Base-by-base conservation (phyloP, 2,329 filamentous ascomycete genomes). In the Colletotrichum higginsianum region DNA sequence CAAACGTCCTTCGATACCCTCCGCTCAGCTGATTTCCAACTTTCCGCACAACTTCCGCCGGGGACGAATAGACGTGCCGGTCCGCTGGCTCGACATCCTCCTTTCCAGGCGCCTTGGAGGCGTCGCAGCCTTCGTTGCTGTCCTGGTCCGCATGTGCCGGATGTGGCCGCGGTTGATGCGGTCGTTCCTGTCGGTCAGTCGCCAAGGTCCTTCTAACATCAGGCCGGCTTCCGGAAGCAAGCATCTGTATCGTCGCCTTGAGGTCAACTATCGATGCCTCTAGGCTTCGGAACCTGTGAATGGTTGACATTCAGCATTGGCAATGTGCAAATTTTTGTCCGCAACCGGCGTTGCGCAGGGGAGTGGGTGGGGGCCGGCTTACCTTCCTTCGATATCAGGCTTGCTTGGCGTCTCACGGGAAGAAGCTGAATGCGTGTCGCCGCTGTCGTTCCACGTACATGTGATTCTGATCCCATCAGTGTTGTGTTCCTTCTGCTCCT, bases 401-500 rank as follows among this genome's bases (percentile, higher is more conserved):
- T 69, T 72, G 16, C 16, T 55, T 2, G 65, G 58, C 13, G 60
- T 40, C 23, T 72, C 69, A 15, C 53, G 30, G 6, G 65, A 69
- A 46, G 69, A 55, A 35, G 56, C 65, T 6, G 69, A 72, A 53
- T 72, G 60, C 4, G 69, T 72, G 23, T 72, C 69, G 40, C 69
- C 69, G 40, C 69, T 72, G 60, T 72, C 69, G 23, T 72, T 72
- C 69, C 69, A 72, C 40, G 69, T 72, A 30, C 69, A 72, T 35
- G 53, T 69, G 6, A 72, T 72, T 47, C 69, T 72, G 23, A 13
- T 6, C 8, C 9, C 21, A 11, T 53, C 60, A 62, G 60, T 16
- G 42, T 13, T 50, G 9, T 16, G 6, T 7, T 21, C 12, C 35
- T 57, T 3, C n/a, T 16, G 12, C 35, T 18, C 16, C 1, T 2